These are phyloP conservation scores for Dryadomyces quercus-mongolicae DNA, from an alignment of 2,329 filamentous ascomycete genomes.

Conservation along the genomic window DNA sequence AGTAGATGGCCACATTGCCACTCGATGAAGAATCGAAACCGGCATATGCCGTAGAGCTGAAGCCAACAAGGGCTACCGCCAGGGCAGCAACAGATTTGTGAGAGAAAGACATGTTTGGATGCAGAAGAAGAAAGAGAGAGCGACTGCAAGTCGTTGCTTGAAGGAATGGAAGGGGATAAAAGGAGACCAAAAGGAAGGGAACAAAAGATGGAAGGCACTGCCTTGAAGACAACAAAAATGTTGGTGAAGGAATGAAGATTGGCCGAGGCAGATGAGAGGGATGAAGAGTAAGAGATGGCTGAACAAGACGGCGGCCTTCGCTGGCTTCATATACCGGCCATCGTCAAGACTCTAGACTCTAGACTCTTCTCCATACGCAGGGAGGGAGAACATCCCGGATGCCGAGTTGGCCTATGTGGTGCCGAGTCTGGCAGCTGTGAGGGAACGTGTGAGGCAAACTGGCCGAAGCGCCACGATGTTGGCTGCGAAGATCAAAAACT, in stretches of 20 bases:
- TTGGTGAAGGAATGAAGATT: neutral
- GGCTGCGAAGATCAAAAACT: neutral
- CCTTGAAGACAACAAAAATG: neutral
- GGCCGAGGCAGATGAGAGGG: neutral
- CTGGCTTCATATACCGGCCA: neutral
- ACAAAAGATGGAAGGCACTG: neutral
- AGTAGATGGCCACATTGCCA: constrained; percentile 53
- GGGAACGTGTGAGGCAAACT: neutral
- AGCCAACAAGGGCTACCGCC: constrained; percentile 5
- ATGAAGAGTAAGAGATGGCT: neutral
- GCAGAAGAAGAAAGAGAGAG: neutral
- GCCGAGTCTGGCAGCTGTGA: neutral
- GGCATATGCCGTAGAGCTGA: constrained; percentile 17
- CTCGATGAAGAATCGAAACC: constrained; percentile 32
- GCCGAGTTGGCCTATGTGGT: too few relatives aligned
- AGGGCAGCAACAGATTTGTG: constrained; percentile 2
- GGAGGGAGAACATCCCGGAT: too few relatives aligned
- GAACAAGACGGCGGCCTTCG: neutral
- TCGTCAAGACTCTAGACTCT: neutral
- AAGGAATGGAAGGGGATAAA: neutral
- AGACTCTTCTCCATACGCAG: too few relatives aligned
- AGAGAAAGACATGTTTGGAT: neutral
- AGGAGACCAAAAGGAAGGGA: neutral
- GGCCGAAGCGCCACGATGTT: neutral
- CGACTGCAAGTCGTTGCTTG: neutral